Evolutionary conservation across 805 yeast genomes (phyloP).

Genomic region (Brettanomyces anomalus): DNA sequence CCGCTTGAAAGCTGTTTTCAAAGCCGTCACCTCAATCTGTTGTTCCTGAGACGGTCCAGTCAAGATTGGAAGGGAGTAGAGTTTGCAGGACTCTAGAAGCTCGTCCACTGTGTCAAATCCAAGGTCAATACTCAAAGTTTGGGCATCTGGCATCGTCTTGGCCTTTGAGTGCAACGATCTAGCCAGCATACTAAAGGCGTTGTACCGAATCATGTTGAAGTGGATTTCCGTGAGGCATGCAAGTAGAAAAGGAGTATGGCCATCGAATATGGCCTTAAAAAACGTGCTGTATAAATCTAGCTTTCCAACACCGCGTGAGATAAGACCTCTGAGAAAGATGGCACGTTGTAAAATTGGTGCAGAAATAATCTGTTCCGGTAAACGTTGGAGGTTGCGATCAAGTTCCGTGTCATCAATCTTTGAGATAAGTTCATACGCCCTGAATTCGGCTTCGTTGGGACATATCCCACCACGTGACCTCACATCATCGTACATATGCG

Average conservation of each 20-base stretch:
- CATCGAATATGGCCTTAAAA: conserved; percentile 43
- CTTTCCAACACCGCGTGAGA: conserved; percentile 59
- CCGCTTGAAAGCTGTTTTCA: conserved; percentile 24
- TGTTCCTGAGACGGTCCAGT: conserved; percentile 22
- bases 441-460: conserved; percentile 86
- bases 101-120: conserved; percentile 60
- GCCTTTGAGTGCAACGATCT: conserved; percentile 62
- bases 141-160: conserved; percentile 46
- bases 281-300: conserved; percentile 54
- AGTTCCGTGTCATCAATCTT: conserved; percentile 79
- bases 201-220: conserved; percentile 68
- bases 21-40: conserved; percentile 34
- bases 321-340: conserved; percentile 53
- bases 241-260: conserved; percentile 53
- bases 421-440: conserved; percentile 77
- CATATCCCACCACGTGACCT: conserved; percentile 58
- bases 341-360: conserved; percentile 62
- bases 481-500: conserved; percentile 79
- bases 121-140: conserved; percentile 38
- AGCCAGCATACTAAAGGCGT: conserved; percentile 60
- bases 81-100: conserved; percentile 45
- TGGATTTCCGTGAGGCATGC: conserved; percentile 73
- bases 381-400: conserved; percentile 61
- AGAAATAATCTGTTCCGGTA: conserved; percentile 50
- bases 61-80: conserved; percentile 46